A percentile compares a stretch with the other conserved stretches of the same genome.
These are phyloP conservation scores for Hyphopichia buzzinii DNA, from an alignment of 1,139 yeast genomes.

Conservation along the genomic window DNA sequence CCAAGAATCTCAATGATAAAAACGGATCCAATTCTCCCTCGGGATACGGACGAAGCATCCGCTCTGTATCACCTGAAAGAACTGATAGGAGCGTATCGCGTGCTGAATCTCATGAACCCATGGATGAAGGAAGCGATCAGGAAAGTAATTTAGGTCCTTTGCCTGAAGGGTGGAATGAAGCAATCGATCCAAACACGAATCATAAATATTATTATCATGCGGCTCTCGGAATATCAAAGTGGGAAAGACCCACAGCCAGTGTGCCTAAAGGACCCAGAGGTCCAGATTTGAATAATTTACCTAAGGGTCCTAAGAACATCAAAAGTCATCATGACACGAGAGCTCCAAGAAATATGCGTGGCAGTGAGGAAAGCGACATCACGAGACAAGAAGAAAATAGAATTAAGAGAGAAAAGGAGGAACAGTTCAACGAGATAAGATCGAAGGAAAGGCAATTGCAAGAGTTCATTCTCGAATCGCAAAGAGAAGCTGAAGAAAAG, in stretches of 20 bases:
- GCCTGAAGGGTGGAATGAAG: slow-evolving; percentile 56
- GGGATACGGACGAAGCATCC: slow-evolving; percentile 1
- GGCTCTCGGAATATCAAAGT: slow-evolving; percentile 44
- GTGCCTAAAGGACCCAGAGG: slow-evolving; percentile 13
- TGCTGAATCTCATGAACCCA: slow-evolving; percentile 7
- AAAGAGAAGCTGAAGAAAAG: slow-evolving; percentile 25
- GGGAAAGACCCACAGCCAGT: slow-evolving; percentile 54
- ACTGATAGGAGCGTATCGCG: too few relatives aligned
- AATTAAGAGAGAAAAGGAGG: slow-evolving; percentile 30
- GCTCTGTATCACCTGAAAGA: slow-evolving; percentile 14
- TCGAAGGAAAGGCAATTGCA: slow-evolving; percentile 37
- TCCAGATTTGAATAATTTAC: slow-evolving; percentile 6
- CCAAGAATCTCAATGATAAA: slow-evolving; percentile 34
- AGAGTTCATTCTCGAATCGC: slow-evolving; percentile 35
- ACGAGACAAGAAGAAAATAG: slow-evolving; percentile 38
- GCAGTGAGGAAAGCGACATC: slow-evolving; percentile 9
- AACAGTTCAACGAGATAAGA: slow-evolving; percentile 27
- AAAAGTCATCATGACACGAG: slow-evolving; percentile 4
- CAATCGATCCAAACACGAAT: slow-evolving; percentile 39
- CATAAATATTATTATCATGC: slow-evolving; percentile 55
- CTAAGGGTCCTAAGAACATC: slow-evolving; percentile 2
- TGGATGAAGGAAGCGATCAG: slow-evolving; percentile 4
- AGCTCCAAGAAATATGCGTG: slow-evolving; percentile 6
- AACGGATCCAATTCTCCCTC: slow-evolving; percentile 3
- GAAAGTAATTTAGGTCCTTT: slow-evolving; percentile 27